phyloP scores from a whole-genome alignment of 2,329 filamentous ascomycete genomes.

The Talaromyces sp. region DNA sequence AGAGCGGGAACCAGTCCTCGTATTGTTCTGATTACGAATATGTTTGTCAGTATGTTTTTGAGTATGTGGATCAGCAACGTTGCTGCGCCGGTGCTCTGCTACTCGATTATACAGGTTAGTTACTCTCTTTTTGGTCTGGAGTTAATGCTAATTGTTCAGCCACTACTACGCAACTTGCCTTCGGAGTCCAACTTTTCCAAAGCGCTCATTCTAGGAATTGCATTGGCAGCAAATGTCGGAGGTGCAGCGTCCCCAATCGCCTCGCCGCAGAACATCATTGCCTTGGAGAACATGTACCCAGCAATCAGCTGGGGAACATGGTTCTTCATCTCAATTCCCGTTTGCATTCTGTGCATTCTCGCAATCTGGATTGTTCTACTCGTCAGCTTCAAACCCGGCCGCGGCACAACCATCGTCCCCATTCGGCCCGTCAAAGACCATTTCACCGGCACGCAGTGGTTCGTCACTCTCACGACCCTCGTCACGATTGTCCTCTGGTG shows the following conservation, averaged over 20 bases:
- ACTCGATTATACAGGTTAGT: constrained; percentile 87
- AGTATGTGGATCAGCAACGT: constrained; percentile 99
- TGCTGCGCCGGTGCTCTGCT: constrained; percentile 92
- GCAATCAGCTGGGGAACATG: constrained; percentile 89
- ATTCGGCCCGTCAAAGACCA: constrained; percentile 85
- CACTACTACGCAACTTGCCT: constrained; percentile 88
- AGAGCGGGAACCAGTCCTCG: constrained; percentile 89
- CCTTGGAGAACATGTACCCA: constrained; percentile 90
- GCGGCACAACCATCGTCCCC: constrained; percentile 82
- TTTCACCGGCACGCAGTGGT: constrained; percentile 88
- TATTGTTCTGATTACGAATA: constrained; percentile 91
- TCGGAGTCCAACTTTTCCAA: constrained; percentile 91
- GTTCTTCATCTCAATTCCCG: constrained; percentile 94
- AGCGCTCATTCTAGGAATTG: constrained; percentile 90
- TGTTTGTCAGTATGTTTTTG: constrained; percentile 96
- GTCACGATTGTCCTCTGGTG: constrained; percentile 90
- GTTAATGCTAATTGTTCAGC: constrained; percentile 48
- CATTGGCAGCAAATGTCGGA: constrained; percentile 90
- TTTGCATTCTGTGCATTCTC: constrained; percentile 83
- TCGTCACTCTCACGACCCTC: constrained; percentile 80
- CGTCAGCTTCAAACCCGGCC: constrained; percentile 77
- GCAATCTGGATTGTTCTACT: constrained; percentile 87
- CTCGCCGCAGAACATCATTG: constrained; percentile 95
- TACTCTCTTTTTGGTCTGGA: not conserved
- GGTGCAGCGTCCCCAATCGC: constrained; percentile 96